A percentile compares a stretch with the other conserved stretches of the same genome.
Conservation (phyloP, 2,329 filamentous ascomycete genomes). For the Calonectria montana region DNA sequence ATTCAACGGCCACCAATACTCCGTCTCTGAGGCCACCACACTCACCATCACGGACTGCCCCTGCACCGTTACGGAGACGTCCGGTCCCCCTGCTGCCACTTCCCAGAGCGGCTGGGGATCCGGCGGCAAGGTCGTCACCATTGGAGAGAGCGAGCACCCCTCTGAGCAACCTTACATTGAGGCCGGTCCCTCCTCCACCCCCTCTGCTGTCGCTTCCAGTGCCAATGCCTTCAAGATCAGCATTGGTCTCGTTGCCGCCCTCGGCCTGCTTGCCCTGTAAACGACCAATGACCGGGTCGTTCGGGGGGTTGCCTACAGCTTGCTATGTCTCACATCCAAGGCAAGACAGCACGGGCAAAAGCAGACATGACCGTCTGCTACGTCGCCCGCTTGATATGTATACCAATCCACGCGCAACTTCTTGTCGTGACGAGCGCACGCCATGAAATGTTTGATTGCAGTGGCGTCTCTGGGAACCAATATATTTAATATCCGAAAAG, state of each 20-base stretch:
- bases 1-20: slow-evolving; percentile 63
- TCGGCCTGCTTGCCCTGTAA: slow-evolving; percentile 47
- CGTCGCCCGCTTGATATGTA: background rate
- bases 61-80: slow-evolving; percentile 56
- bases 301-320: background rate
- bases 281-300: background rate
- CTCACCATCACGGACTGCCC: slow-evolving; percentile 67
- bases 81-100: slow-evolving; percentile 33
- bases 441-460: slow-evolving; percentile 7
- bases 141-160: background rate
- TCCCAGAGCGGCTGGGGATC: slow-evolving; percentile 15
- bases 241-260: slow-evolving; percentile 37
- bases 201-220: slow-evolving; percentile 39
- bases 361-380: slow-evolving; percentile 11
- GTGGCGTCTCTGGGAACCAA: slow-evolving; percentile 22
- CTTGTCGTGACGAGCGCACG: slow-evolving; percentile 13
- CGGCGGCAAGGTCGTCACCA: slow-evolving; percentile 3
- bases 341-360: slow-evolving; percentile 7
- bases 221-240: slow-evolving; percentile 46
- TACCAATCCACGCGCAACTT: slow-evolving; percentile 19
- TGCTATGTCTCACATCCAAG: slow-evolving; percentile 3
- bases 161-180: slow-evolving; percentile 18
- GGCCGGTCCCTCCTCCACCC: slow-evolving; percentile 22
- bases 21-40: slow-evolving; percentile 64
- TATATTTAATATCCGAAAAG: background rate